Conservation (phyloP, 176 grass and related monocot species). For the Musa troglodytarum region DNA sequence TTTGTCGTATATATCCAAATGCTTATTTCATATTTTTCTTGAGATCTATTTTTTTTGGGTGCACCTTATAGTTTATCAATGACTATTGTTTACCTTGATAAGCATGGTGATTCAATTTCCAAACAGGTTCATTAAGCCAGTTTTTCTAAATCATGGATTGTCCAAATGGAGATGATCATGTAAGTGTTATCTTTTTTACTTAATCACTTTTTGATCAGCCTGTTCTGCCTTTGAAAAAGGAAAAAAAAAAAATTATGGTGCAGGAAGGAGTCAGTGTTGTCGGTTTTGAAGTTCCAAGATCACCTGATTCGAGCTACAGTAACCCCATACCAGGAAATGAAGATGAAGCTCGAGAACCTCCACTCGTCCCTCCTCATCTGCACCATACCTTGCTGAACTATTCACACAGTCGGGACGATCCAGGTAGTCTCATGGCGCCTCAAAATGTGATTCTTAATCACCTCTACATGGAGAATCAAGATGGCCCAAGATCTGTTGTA, state of each 20-base stretch:
- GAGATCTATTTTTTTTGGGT: neutral
- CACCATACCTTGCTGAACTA: constrained; percentile 70
- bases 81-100: constrained; percentile 1
- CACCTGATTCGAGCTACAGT: constrained; percentile 79
- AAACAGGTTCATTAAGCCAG: neutral
- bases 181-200: constrained; percentile 14
- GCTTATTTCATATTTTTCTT: neutral
- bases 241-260: constrained; percentile 12
- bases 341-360: constrained; percentile 80
- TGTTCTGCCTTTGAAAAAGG: neutral
- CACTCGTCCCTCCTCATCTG: constrained; percentile 60
- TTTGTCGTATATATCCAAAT: neutral
- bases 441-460: constrained; percentile 94
- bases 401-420: constrained; percentile 62
- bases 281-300: constrained; percentile 84
- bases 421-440: constrained; percentile 45
- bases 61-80: neutral
- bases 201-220: too few species aligned
- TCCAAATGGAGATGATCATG: constrained; percentile 35
- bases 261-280: constrained; percentile 79
- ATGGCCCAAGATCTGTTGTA: constrained; percentile 67
- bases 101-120: neutral
- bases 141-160: constrained; percentile 35
- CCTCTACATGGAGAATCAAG: constrained; percentile 86
- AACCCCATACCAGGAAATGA: constrained; percentile 64